Percentiles rank a stretch among this genome's conserved stretches.
Evolutionary conservation across 2,329 filamentous ascomycete species (phyloP).

Genomic region (Epichloe baconii): DNA sequence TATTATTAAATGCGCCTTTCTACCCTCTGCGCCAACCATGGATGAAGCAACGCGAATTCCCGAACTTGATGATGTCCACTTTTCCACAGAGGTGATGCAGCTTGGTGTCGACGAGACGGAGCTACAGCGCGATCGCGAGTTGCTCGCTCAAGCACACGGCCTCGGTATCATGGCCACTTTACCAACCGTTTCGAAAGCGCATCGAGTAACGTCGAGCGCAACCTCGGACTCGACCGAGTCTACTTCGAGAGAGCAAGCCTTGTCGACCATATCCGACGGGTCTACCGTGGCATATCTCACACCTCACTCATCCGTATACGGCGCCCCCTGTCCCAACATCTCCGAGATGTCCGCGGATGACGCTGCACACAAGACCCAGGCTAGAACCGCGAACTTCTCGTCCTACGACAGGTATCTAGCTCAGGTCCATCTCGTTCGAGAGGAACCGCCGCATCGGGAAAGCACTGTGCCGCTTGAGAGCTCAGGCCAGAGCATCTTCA

Average conservation of each 20-base stretch:
- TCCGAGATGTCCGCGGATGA: constrained; percentile 3
- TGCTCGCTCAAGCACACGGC: constrained; percentile 21
- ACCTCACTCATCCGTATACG: constrained; percentile 28
- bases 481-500: constrained; percentile 28
- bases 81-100: constrained; percentile 26
- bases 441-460: constrained; percentile 27
- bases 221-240: constrained; percentile 30
- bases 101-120: constrained; percentile 22
- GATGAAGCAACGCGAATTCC: constrained; percentile 11
- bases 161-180: constrained; percentile 21
- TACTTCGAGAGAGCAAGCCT: constrained; percentile 28
- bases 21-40: not conserved
- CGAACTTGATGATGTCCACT: constrained; percentile 28
- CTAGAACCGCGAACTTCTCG: constrained; percentile 31
- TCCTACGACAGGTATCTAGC: constrained; percentile 39
- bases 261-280: constrained; percentile 29
- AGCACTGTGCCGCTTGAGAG: constrained; percentile 16
- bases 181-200: constrained; percentile 14
- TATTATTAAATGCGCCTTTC: not conserved
- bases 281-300: constrained; percentile 29
- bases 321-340: constrained; percentile 9
- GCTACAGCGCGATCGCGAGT: constrained; percentile 24
- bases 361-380: constrained; percentile 12
- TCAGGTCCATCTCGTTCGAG: constrained; percentile 28
- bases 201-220: constrained; percentile 25